These are phyloP conservation scores for Tolypocladium ophioglossoides DNA, from an alignment of 2,329 filamentous ascomycete species.

Conservation along the genomic window DNA sequence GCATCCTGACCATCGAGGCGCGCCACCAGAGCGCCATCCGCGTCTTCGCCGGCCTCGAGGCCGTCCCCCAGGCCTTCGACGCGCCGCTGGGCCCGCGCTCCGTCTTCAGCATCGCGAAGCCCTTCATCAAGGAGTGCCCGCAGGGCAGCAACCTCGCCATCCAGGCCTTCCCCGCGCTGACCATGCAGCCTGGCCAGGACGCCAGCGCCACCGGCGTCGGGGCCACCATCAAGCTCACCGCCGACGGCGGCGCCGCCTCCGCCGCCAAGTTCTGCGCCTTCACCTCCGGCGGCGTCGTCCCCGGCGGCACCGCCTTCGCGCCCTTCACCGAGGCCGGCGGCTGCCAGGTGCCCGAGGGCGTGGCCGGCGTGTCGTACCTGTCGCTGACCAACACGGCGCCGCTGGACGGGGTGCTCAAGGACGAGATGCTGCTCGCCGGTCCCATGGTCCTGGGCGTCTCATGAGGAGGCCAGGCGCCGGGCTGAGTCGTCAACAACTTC, in stretches of 20 bases:
- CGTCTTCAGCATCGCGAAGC: conserved; percentile 63
- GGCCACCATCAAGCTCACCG: conserved; percentile 29
- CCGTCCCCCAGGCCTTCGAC: conserved; percentile 60
- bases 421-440: conserved; percentile 56
- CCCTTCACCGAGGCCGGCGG: conserved; percentile 38
- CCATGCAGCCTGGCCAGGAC: conserved; percentile 34
- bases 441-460: conserved; percentile 44
- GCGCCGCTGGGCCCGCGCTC: conserved; percentile 56
- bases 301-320: conserved; percentile 50
- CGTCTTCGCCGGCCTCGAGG: conserved; percentile 41
- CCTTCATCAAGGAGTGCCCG: conserved; percentile 63
- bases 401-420: conserved; percentile 39
- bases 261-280: conserved; percentile 54
- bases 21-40: conserved; percentile 67
- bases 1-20: conserved; percentile 63
- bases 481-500: background rate
- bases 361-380: conserved; percentile 57
- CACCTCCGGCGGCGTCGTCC: conserved; percentile 45
- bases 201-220: conserved; percentile 25
- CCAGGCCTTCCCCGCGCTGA: conserved; percentile 49
- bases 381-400: conserved; percentile 48
- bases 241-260: conserved; percentile 28
- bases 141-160: conserved; percentile 52
- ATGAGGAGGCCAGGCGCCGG: background rate
- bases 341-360: conserved; percentile 51